Percentiles rank a stretch among this genome's conserved stretches.
Evolutionary conservation across 139 green algal species (phyloP).

Genomic region (Micromonas commoda): DNA sequence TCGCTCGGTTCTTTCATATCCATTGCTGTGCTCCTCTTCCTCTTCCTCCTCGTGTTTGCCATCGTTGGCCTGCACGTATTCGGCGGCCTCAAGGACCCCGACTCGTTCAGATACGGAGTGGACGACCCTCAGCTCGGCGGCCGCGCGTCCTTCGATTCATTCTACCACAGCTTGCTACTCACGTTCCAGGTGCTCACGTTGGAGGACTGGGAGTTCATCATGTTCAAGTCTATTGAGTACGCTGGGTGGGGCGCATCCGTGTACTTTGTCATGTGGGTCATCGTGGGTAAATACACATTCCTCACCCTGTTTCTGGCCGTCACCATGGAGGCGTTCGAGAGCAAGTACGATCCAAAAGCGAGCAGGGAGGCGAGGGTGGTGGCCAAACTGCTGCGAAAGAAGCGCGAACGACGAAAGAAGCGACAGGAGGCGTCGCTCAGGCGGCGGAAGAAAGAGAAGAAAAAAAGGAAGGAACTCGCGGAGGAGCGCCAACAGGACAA

Average conservation of each 20-base stretch:
- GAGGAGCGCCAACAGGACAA: no score
- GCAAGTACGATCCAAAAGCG: background rate
- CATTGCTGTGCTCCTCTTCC: constrained; percentile 60
- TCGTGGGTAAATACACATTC: constrained; percentile 58
- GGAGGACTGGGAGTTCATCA: constrained; percentile 6
- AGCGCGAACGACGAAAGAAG: background rate
- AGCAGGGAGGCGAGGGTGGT: background rate
- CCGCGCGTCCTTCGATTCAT: constrained; percentile 10
- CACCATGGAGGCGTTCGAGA: constrained; percentile 27
- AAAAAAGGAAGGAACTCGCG: background rate
- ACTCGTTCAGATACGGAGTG: background rate
- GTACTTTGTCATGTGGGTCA: constrained; percentile 59
- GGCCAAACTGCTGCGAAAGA: background rate
- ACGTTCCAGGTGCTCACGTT: constrained; percentile 53
- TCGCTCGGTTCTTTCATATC: constrained; percentile 56
- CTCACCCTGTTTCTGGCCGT: constrained; percentile 62
- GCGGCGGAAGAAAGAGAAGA: background rate
- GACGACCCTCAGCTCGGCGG: background rate
- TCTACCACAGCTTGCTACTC: constrained; percentile 52
- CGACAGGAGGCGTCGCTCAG: background rate
- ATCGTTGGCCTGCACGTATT: constrained; percentile 76
- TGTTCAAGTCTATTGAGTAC: background rate
- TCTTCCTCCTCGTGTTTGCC: constrained; percentile 72
- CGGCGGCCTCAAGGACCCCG: constrained; percentile 34
- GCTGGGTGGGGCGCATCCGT: constrained; percentile 27